phyloP scores from a whole-genome alignment of 2,329 filamentous ascomycete genomes.

The Claviceps purpurea region DNA sequence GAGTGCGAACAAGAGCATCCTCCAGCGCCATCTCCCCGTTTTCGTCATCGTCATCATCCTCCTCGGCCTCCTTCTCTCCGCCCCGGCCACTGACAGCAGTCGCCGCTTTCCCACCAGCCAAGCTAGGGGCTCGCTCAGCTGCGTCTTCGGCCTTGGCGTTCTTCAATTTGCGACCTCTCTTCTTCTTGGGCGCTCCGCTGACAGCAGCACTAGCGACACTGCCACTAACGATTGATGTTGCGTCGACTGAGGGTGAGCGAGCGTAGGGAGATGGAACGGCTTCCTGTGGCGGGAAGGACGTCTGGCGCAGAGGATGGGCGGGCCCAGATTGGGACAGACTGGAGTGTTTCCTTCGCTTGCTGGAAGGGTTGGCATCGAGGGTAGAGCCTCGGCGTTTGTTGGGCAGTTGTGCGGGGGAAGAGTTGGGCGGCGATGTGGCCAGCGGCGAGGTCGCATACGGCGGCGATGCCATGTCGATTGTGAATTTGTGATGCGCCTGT shows the following conservation, averaged over 20 bases:
- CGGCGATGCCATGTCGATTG: constrained; percentile 40
- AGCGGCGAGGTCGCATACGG: constrained; percentile 35
- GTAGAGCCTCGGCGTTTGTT: constrained; percentile 48
- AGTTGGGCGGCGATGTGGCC: constrained; percentile 42
- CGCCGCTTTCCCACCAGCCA: constrained; percentile 26
- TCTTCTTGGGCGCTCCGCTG: constrained; percentile 37
- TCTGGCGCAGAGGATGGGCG: constrained; percentile 62
- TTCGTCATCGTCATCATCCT: constrained; percentile 46
- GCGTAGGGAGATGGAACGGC: constrained; percentile 36
- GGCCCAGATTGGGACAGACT: constrained; percentile 42
- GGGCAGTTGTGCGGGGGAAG: constrained; percentile 34
- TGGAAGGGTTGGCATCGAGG: constrained; percentile 35
- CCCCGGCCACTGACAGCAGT: constrained; percentile 32
- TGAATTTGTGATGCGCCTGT: not conserved
- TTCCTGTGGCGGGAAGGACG: constrained; percentile 59
- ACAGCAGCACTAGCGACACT: constrained; percentile 38
- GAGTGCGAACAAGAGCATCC: constrained; percentile 45
- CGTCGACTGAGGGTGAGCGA: constrained; percentile 54
- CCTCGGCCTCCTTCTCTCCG: constrained; percentile 33
- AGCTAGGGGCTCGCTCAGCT: constrained; percentile 30
- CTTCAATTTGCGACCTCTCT: constrained; percentile 49
- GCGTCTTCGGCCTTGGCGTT: constrained; percentile 31
- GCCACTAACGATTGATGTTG: constrained; percentile 45
- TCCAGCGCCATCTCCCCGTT: constrained; percentile 42
- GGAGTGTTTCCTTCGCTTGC: constrained; percentile 61